A percentile compares a stretch with the other conserved stretches of the same genome.
phyloP scores from a whole-genome alignment of 495 filamentous ascomycete species.

The Neurospora sp. region DNA sequence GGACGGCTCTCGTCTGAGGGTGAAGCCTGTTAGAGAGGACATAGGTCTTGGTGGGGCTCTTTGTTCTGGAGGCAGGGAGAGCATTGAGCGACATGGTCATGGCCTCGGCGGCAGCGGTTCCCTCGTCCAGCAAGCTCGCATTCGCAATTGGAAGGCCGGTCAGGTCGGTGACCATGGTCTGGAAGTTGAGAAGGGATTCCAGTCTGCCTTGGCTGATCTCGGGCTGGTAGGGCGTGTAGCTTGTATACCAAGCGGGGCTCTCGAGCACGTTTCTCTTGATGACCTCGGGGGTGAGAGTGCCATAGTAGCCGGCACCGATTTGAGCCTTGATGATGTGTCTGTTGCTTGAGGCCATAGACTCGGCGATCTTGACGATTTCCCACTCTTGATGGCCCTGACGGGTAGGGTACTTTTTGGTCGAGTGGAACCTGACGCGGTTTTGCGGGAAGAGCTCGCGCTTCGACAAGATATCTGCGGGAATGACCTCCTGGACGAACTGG shows the following conservation, averaged over 20 bases:
- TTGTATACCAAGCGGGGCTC: constrained; percentile 96
- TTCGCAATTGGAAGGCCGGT: constrained; percentile 86
- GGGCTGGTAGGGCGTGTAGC: constrained; percentile 96
- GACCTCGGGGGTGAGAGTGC: constrained; percentile 76
- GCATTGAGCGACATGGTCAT: constrained; percentile 89
- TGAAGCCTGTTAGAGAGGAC: constrained; percentile 77
- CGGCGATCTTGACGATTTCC: constrained; percentile 32
- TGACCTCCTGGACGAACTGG: constrained; percentile 80
- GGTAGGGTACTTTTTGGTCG: neutral
- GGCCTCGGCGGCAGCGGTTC: constrained; percentile 90
- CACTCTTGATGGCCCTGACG: constrained; percentile 24
- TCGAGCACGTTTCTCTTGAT: constrained; percentile 93
- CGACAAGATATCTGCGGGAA: constrained; percentile 77
- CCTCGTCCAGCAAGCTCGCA: constrained; percentile 88
- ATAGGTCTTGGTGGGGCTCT: constrained; percentile 66
- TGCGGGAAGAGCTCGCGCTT: constrained; percentile 31
- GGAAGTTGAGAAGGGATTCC: constrained; percentile 93
- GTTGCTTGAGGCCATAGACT: constrained; percentile 54
- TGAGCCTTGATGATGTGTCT: constrained; percentile 57
- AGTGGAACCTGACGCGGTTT: constrained; percentile 10
- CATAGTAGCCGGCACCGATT: constrained; percentile 84
- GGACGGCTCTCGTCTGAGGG: constrained; percentile 81
- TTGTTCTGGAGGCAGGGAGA: constrained; percentile 61
- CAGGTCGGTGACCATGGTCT: constrained; percentile 86
- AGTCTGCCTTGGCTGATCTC: constrained; percentile 94